These are phyloP conservation scores for Oryza coarctata DNA, from an alignment of 176 grass and related monocot species.

Conservation along the genomic window DNA sequence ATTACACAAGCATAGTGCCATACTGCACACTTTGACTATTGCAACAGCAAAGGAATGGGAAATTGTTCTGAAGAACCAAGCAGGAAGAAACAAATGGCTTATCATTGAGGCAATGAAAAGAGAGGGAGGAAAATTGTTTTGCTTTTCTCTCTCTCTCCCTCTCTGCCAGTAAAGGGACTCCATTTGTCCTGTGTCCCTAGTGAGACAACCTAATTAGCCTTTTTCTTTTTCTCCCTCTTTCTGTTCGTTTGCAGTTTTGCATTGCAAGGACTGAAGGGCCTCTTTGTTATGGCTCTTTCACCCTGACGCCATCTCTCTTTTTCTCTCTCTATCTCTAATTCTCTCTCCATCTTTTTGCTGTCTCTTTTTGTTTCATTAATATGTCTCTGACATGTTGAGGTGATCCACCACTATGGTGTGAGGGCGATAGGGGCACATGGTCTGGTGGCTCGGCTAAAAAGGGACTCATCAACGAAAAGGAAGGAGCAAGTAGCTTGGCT, in stretches of 20 bases:
- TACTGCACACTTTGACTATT: not conserved
- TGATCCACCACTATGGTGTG: conserved; percentile 57
- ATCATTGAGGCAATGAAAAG: conserved; percentile 49
- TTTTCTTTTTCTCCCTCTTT: conserved; percentile 14
- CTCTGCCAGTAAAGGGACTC: conserved; percentile 13
- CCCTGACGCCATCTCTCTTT: not conserved
- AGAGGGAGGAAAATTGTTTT: conserved; percentile 13
- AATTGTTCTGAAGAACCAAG: not conserved
- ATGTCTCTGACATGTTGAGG: conserved; percentile 42
- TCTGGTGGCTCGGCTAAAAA: conserved; percentile 57
- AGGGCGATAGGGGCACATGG: conserved; percentile 64
- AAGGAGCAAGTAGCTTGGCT: not conserved
- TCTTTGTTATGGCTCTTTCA: conserved; percentile 17
- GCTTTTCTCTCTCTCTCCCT: conserved; percentile 6
- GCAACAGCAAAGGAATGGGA: not conserved
- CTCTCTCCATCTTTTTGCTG: conserved; percentile 44
- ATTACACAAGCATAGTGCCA: not conserved
- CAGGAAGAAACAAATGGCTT: conserved; percentile 41
- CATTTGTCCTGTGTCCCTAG: conserved; percentile 59
- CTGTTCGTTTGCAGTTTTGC: conserved; percentile 40
- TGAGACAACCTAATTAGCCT: conserved; percentile 55
- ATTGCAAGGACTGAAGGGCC: conserved; percentile 11
- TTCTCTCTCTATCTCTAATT: too few species aligned
- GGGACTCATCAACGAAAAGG: conserved; percentile 48
- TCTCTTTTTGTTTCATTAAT: conserved; percentile 73